phyloP scores from a whole-genome alignment of 305 asterid species.

The Solanum aculeatissimum region DNA sequence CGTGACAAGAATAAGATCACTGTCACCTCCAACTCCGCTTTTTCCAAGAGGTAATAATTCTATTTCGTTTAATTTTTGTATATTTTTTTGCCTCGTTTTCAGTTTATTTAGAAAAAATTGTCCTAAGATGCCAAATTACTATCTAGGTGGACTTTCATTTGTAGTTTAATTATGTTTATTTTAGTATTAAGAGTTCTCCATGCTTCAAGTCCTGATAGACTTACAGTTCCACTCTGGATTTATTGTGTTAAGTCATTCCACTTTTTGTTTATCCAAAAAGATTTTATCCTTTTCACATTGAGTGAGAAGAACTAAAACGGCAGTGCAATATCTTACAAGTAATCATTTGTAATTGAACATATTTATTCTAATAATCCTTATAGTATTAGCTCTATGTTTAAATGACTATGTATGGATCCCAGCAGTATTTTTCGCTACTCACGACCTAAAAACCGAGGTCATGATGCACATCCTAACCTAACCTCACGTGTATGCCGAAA shows the following conservation, averaged over 20 bases:
- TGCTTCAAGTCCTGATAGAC: neutral
- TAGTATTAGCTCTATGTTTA: neutral
- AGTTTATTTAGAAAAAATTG: neutral
- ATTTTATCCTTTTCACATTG: neutral
- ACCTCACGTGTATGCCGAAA: too few species aligned
- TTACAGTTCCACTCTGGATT: neutral
- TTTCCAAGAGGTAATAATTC: slow-evolving; percentile 47
- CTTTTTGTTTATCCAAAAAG: neutral
- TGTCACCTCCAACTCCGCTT: slow-evolving; percentile 47
- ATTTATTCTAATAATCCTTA: neutral
- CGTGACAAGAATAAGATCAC: slow-evolving; percentile 69
- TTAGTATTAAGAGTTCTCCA: neutral
- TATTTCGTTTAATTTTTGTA: neutral
- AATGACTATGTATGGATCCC: neutral
- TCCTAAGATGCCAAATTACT: neutral
- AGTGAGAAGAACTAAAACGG: neutral
- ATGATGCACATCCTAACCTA: too few species aligned
- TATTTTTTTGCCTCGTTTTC: neutral
- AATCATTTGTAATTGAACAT: neutral
- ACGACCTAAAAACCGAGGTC: too few species aligned
- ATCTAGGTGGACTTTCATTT: neutral
- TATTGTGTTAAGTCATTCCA: neutral
- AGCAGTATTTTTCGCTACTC: too few species aligned
- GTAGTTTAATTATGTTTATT: neutral
- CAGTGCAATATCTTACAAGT: neutral